These are phyloP conservation scores for Marsdenia floribunda DNA, from an alignment of 257 asterid genomes.

Conservation along the genomic window DNA sequence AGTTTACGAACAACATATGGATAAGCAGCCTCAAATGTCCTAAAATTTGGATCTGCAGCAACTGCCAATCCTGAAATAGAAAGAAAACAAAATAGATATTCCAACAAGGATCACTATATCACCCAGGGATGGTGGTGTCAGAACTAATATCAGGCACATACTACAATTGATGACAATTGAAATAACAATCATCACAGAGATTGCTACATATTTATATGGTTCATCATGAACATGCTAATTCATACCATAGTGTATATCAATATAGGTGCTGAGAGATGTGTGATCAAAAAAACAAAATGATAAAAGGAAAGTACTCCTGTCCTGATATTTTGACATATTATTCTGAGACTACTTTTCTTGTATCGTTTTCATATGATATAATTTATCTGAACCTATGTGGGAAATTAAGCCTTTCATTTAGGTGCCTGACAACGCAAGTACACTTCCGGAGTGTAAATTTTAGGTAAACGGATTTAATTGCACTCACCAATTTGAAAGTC, in stretches of 20 bases:
- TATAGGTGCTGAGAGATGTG: neutral
- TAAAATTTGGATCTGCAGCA: constrained; percentile 87
- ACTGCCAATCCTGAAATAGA: constrained; percentile 71
- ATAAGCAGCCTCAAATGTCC: constrained; percentile 92
- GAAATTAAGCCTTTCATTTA: neutral
- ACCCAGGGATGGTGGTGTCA: neutral
- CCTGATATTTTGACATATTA: neutral
- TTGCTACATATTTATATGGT: neutral
- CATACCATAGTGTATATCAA: neutral
- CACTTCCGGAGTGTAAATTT: neutral
- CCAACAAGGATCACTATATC: constrained; percentile 3
- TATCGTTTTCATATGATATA: neutral
- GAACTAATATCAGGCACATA: neutral
- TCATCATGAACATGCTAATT: neutral
- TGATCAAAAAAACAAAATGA: neutral
- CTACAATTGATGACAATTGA: neutral
- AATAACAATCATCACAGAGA: neutral
- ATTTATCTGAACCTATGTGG: neutral
- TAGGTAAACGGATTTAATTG: neutral
- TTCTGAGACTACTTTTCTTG: neutral
- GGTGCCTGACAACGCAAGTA: neutral
- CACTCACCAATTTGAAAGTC: too few relatives aligned
- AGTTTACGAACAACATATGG: constrained; percentile 93
- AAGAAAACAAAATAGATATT: constrained; percentile 14
- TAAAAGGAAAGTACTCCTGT: neutral